Base-by-base conservation (phyloP, 2,329 filamentous ascomycete species). In the Chlorencoelia australis region DNA sequence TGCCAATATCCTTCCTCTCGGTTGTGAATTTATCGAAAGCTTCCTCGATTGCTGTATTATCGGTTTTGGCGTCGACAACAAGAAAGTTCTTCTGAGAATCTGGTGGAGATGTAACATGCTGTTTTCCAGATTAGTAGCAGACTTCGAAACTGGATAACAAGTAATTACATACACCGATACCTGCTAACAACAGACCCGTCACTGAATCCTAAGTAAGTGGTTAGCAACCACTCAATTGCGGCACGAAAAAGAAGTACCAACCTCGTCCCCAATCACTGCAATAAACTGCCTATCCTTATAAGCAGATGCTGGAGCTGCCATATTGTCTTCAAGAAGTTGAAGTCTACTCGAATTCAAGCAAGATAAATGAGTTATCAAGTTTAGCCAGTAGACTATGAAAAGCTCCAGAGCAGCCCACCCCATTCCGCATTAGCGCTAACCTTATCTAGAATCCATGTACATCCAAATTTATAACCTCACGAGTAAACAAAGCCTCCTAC, bases 61-160 rank as follows among this genome's bases (percentile, higher is more conserved):
- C 87, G 24, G 89, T 98, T 71, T 96, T 96, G 58, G 64, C 68
- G 62, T 98, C 89, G 44, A 98, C 91, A 39, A 98, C 86, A 7
- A 98, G 77, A 66, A 95, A 98, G 71, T 98, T 98, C 69, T 94
- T 94, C 59, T 95, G 82, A 25, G 83, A 75, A 58, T 94, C 86
- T 29, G 89, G 85, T 5, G 85, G 82, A 36, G 81, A 72, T 11
- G 87, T 94, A 45, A 96, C 88, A 60, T 96, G 89, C 88, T 95
- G 30, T 33, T 22, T 14, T 30, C 9, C 9, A 29, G 11, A 26
- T 10, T 20, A 29, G 14, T 20, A 15, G 22, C 25, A 20, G 4
- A 34, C 14, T 18, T 14, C 28, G 24, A 8, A 30, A 24, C n/a
- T 15, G 16, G 21, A 29, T 35, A 14, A 13, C 26, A 14, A n/a